These are phyloP conservation scores for Cladosporium sp. DNA, from an alignment of 2,329 filamentous ascomycete genomes.

Conservation along the genomic window DNA sequence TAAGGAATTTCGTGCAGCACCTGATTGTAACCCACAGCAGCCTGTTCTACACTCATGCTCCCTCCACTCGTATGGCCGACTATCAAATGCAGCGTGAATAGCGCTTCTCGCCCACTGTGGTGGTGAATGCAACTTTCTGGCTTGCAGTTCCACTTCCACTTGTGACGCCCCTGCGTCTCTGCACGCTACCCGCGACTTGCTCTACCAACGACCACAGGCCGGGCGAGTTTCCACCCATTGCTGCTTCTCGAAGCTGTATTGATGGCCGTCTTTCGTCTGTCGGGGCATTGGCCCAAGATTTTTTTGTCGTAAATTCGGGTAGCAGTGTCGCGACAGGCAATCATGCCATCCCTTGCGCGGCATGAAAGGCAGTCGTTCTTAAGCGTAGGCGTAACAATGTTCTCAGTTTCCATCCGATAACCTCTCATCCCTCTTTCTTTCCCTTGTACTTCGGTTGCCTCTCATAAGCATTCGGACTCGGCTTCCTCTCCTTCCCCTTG, in stretches of 20 bases:
- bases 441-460: constrained; percentile 61
- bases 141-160: background rate
- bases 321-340: background rate
- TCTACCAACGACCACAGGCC: background rate
- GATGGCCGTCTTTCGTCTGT: background rate
- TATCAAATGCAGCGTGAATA: background rate
- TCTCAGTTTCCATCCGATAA: background rate
- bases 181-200: background rate
- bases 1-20: background rate
- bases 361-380: background rate
- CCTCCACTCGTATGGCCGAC: background rate
- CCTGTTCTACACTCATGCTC: background rate
- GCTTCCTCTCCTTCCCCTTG: constrained; percentile 49
- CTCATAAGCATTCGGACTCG: constrained; percentile 81
- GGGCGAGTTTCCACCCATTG: background rate
- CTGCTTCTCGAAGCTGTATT: background rate
- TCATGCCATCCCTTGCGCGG: background rate
- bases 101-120: background rate
- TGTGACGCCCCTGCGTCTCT: background rate
- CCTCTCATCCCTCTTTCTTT: constrained; percentile 32
- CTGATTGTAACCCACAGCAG: background rate
- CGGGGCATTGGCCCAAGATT: background rate
- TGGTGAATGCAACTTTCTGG: background rate
- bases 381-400: background rate
- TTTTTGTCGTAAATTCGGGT: background rate